Conservation (phyloP, 345 rosid species). For the Jatropha curcas region DNA sequence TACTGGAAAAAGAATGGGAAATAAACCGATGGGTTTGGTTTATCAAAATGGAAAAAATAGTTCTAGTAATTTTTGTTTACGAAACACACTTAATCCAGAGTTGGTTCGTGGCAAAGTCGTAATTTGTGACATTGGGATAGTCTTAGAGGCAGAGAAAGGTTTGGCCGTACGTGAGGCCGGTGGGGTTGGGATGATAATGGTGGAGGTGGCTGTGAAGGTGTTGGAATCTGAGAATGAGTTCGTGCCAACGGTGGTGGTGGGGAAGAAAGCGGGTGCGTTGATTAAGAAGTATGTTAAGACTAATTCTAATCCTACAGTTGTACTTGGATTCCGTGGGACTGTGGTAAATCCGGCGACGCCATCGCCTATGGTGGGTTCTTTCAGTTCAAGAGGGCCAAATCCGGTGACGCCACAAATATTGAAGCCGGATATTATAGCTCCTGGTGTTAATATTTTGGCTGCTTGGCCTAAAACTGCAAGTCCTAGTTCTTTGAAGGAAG, state of each 20-base stretch:
- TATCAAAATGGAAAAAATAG: conserved; percentile 41
- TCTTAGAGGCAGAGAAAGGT: conserved; percentile 66
- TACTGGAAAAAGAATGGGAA: conserved; percentile 60
- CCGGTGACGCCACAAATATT: conserved; percentile 61
- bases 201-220: conserved; percentile 46
- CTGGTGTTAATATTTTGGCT: conserved; percentile 80
- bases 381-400: conserved; percentile 84
- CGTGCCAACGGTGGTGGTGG: conserved; percentile 65
- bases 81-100: conserved; percentile 62
- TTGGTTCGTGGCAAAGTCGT: conserved; percentile 69
- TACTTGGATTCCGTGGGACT: conserved; percentile 61
- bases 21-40: conserved; percentile 46
- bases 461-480: conserved; percentile 68
- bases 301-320: conserved; percentile 47
- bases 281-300: conserved; percentile 50
- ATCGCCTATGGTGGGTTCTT: conserved; percentile 80
- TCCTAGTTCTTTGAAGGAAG: conserved; percentile 60
- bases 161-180: conserved; percentile 67
- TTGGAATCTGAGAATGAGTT: conserved; percentile 71
- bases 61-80: conserved; percentile 56
- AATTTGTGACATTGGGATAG: conserved; percentile 65
- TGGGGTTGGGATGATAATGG: conserved; percentile 79
- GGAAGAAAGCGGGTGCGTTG: conserved; percentile 53
- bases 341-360: conserved; percentile 55
- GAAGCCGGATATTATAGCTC: conserved; percentile 89